Percentiles rank a stretch among this genome's conserved stretches.
phyloP scores from a whole-genome alignment of 2,329 filamentous ascomycete species.

The Diaporthe batatas region DNA sequence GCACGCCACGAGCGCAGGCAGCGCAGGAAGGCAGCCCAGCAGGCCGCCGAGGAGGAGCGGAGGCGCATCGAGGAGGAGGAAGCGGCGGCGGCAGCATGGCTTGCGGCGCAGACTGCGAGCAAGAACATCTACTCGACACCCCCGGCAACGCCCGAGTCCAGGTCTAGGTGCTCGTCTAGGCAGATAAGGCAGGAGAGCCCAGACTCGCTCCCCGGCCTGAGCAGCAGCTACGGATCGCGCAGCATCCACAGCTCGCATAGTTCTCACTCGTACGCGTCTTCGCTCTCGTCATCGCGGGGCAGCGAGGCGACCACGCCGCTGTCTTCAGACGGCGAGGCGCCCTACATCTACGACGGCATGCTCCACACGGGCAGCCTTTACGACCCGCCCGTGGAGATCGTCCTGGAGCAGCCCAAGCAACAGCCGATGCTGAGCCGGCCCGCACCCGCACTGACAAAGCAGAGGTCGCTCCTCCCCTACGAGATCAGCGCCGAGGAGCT shows the following conservation, averaged over 20 bases:
- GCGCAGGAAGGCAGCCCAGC: constrained; percentile 54
- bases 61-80: constrained; percentile 53
- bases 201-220: constrained; percentile 56
- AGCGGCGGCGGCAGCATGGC: constrained; percentile 49
- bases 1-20: constrained; percentile 65
- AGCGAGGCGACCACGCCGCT: constrained; percentile 63
- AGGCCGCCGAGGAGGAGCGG: constrained; percentile 31
- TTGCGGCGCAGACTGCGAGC: constrained; percentile 46
- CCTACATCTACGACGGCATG: constrained; percentile 54
- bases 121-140: constrained; percentile 59
- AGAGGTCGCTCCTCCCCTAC: constrained; percentile 61
- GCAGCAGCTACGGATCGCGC: constrained; percentile 54
- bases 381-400: constrained; percentile 63
- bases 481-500: constrained; percentile 68
- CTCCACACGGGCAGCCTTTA: constrained; percentile 57
- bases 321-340: constrained; percentile 58
- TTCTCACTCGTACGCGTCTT: constrained; percentile 60
- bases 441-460: constrained; percentile 43
- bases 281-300: constrained; percentile 49
- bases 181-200: constrained; percentile 36
- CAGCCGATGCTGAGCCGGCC: constrained; percentile 43
- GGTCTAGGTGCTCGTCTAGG: constrained; percentile 50
- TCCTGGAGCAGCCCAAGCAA: constrained; percentile 51
- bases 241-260: constrained; percentile 64
- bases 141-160: constrained; percentile 59